These are phyloP conservation scores for Fusarium secorum DNA, from an alignment of 2,329 filamentous ascomycete genomes.

Conservation along the genomic window DNA sequence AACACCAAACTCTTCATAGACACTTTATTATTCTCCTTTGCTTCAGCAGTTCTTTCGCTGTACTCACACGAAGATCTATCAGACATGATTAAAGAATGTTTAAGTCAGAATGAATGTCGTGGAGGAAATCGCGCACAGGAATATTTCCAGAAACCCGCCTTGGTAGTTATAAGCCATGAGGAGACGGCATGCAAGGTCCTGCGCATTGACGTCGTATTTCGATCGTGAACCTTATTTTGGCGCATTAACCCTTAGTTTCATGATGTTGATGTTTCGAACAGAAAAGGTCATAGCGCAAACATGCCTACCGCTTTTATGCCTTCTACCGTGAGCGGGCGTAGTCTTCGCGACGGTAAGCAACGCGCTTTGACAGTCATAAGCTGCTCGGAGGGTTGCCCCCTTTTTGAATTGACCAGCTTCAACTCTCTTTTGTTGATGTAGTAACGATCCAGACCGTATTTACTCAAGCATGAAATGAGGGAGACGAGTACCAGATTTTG, in stretches of 20 bases:
- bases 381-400: background rate
- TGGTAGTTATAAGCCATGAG: background rate
- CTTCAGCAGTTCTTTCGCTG: background rate
- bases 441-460: accelerated
- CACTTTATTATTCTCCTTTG: accelerated
- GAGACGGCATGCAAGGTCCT: background rate
- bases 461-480: background rate
- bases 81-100: background rate
- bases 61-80: background rate
- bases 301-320: background rate
- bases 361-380: background rate
- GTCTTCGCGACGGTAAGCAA: background rate
- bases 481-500: background rate
- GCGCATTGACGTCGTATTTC: background rate
- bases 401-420: accelerated
- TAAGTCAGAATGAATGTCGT: background rate
- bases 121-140: background rate
- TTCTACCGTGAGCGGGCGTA: background rate
- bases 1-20: background rate
- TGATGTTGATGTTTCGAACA: background rate
- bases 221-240: background rate
- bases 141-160: background rate
- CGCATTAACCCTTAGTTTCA: background rate
- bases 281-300: background rate
- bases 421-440: background rate